Conservation (phyloP, 2,329 filamentous ascomycete species). For the Rutstroemia sydowiana region DNA sequence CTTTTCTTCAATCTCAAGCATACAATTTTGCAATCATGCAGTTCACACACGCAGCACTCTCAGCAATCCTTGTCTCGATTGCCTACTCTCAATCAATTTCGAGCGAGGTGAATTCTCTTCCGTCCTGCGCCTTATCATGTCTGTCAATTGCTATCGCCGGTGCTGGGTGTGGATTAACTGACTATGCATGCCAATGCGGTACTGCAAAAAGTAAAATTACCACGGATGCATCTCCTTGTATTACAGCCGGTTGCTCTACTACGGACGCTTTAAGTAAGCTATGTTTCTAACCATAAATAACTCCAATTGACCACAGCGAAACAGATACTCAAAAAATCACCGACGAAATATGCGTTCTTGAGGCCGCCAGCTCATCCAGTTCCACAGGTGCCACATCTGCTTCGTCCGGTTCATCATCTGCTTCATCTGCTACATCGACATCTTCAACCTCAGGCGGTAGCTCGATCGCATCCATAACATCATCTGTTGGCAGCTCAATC, state of each 20-base stretch:
- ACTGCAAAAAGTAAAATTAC: conserved; percentile 15
- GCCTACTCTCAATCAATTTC: conserved; percentile 19
- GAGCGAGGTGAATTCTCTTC: conserved; percentile 14
- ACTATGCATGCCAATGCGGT: conserved; percentile 23
- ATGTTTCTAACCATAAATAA: neutral
- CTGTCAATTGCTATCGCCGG: conserved; percentile 13
- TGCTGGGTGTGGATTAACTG: conserved; percentile 16
- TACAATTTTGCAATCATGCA: conserved; percentile 15
- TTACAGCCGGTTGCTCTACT: conserved; percentile 16
- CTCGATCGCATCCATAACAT: neutral
- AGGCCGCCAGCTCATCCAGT: neutral
- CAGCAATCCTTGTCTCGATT: conserved; percentile 12
- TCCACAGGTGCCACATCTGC: neutral
- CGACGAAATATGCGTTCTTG: neutral
- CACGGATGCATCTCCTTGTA: conserved; percentile 17
- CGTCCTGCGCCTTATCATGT: conserved; percentile 20
- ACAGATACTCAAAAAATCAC: neutral
- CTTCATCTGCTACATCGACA: neutral
- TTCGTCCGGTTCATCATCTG: conserved; percentile 5
- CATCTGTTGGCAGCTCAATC: neutral
- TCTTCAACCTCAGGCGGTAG: neutral
- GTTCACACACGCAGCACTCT: conserved; percentile 11
- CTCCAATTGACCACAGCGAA: neutral
- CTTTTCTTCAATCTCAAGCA: neutral
- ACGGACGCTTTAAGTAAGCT: conserved; percentile 21